Base-by-base conservation (phyloP, 169 alveolate species). In the Plasmodium sp. region DNA sequence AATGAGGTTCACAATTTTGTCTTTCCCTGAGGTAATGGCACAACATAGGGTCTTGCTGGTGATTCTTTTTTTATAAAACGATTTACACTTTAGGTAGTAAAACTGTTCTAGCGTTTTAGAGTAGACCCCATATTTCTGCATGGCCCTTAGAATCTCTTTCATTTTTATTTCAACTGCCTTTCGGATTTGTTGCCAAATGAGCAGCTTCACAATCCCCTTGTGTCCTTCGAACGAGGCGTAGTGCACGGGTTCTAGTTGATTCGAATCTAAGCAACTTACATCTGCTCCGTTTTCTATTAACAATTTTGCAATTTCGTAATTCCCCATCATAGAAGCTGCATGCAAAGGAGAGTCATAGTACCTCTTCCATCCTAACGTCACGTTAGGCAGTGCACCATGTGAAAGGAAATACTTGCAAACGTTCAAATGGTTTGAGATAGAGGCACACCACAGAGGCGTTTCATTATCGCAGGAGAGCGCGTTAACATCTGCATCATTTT, bases 261-360 rank as follows among this genome's bases (percentile, higher is more conserved):
- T 88, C 16, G 45, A 56, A 34, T 88, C 94, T 56, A 88, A 39
- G 34, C 88, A 80, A 22, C 83, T 79, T 7, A 88, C 81, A 79
- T 96, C 96, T 1, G 97, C 97, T 12, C 90, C 86, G 33, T 62
- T 51, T 16, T 48, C 86, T 6, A 84, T 74, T 67, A 96, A 93
- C 45, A 84, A 85, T 81, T 93, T 91, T 16, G 92, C 96, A 2
- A 96, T 74, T 12, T 92, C 95, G 36, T 81, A 81, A 43, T 93
- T 67, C 0, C 97, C 97, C 71, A 83, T 75, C 92, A 94, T 96
- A 0, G 97, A 93, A 0, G 97, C 97, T 74, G 97, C 96, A 79
- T 96, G 97, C 22, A 96, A 84, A 31, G 97, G 92, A n/a, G 97
- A 86, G 48, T 88, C 94, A 27, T 80, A 22, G 27, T 22, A 39